Evolutionary conservation across 805 yeast species (phyloP).

Genomic region (Ogataea siamensis): DNA sequence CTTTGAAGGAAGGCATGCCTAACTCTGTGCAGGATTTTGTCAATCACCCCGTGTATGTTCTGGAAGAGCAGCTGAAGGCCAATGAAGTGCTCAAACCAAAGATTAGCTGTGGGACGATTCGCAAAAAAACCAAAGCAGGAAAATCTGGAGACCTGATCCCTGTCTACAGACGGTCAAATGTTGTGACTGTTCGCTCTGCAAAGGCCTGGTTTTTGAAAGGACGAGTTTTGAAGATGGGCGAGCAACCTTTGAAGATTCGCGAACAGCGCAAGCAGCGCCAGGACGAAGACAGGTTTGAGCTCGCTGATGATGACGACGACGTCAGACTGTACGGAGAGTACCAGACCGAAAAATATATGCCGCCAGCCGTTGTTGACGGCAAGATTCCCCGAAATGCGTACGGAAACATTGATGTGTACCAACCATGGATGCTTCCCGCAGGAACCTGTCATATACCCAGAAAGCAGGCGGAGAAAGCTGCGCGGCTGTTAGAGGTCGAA

Average conservation of each 20-base stretch:
- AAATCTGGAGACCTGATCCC: slow-evolving; percentile 45
- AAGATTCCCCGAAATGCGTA: slow-evolving; percentile 69
- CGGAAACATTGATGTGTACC: slow-evolving; percentile 82
- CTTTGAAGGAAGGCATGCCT: slow-evolving; percentile 83
- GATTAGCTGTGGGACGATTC: slow-evolving; percentile 71
- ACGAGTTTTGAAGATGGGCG: slow-evolving; percentile 67
- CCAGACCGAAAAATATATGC: slow-evolving; percentile 70
- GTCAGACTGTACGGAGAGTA: slow-evolving; percentile 67
- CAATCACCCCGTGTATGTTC: slow-evolving; percentile 81
- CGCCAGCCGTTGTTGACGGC: slow-evolving; percentile 68
- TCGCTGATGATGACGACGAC: slow-evolving; percentile 46
- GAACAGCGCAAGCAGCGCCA: slow-evolving; percentile 24
- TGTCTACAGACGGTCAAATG: slow-evolving; percentile 67
- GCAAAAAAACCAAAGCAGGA: slow-evolving; percentile 39
- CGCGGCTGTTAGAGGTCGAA: slow-evolving; percentile 65
- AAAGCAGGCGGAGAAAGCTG: slow-evolving; percentile 64
- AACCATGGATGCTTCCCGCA: slow-evolving; percentile 75
- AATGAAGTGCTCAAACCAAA: slow-evolving; percentile 72
- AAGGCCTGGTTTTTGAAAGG: slow-evolving; percentile 88
- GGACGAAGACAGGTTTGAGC: slow-evolving; percentile 28
- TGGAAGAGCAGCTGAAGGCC: slow-evolving; percentile 69
- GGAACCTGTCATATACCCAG: slow-evolving; percentile 65
- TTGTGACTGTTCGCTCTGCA: slow-evolving; percentile 64
- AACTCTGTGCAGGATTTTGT: slow-evolving; percentile 76
- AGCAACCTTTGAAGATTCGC: slow-evolving; percentile 55